These are phyloP conservation scores for Hemileia vastatrix DNA, from an alignment of 1,284 basidiomycete species.

Conservation along the genomic window DNA sequence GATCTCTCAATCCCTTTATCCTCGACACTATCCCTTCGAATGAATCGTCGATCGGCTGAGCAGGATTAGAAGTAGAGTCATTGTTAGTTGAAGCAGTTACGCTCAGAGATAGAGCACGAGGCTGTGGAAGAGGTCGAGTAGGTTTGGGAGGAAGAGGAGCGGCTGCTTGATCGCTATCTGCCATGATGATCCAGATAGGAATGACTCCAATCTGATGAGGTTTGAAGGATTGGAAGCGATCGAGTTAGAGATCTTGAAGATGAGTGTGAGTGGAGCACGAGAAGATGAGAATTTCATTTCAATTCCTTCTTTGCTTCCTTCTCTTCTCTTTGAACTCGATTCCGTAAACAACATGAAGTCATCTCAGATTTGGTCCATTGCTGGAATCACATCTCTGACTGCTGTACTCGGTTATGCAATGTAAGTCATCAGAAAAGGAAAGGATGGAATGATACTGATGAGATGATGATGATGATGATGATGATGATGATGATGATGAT, in stretches of 20 bases:
- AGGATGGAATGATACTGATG: too few relatives aligned
- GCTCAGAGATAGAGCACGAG: background rate
- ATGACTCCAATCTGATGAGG: background rate
- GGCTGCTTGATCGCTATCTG: background rate
- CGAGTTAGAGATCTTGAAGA: background rate
- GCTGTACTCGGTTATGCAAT: background rate
- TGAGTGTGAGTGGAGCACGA: background rate
- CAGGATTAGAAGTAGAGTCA: background rate
- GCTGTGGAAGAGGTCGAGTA: background rate
- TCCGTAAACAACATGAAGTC: too few relatives aligned
- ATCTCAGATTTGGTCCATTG: background rate
- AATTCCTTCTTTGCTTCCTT: too few relatives aligned
- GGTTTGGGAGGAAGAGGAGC: background rate
- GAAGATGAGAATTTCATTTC: background rate
- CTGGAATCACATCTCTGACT: background rate
- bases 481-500: constrained; percentile 28
- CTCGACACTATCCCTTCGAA: constrained; percentile 21
- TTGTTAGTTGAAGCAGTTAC: too few relatives aligned
- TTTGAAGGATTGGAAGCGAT: background rate
- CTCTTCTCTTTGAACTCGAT: too few relatives aligned
- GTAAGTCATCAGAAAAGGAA: background rate
- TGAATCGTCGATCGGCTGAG: background rate
- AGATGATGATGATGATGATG: constrained; percentile 18
- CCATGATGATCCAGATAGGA: background rate
- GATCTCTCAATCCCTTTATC: constrained; percentile 23